phyloP scores from a whole-genome alignment of 257 asterid species.

The Penstemon davidsonii region DNA sequence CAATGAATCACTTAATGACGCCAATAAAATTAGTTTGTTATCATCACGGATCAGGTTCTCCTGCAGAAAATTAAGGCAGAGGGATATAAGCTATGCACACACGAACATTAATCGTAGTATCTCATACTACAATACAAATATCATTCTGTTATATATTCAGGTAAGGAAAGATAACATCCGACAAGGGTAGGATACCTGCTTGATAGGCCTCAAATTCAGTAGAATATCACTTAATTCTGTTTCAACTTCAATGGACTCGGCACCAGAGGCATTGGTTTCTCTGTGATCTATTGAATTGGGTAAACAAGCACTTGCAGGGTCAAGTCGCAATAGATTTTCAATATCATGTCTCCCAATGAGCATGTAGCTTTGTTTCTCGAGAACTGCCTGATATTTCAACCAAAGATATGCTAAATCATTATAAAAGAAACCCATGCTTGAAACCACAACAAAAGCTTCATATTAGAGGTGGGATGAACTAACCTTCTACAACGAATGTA shows the following conservation, averaged over 20 bases:
- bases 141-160: not conserved
- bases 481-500: slow-evolving; percentile 18
- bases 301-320: slow-evolving; percentile 80
- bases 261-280: slow-evolving; percentile 54
- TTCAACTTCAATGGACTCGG: slow-evolving; percentile 61
- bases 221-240: slow-evolving; percentile 68
- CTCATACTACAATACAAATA: not conserved
- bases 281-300: slow-evolving; percentile 56
- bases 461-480: slow-evolving; percentile 2
- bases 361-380: slow-evolving; percentile 99
- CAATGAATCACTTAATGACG: slow-evolving; percentile 95
- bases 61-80: slow-evolving; percentile 45
- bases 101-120: not conserved
- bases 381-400: slow-evolving; percentile 82
- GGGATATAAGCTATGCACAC: slow-evolving; percentile 16
- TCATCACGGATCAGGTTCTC: slow-evolving; percentile 96
- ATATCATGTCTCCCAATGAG: slow-evolving; percentile 96
- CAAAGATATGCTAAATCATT: slow-evolving; percentile 16
- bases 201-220: slow-evolving; percentile 84
- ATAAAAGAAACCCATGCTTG: not conserved
- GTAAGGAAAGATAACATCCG: slow-evolving; percentile 19
- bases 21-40: slow-evolving; percentile 84
- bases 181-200: slow-evolving; percentile 60
- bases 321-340: slow-evolving; percentile 83
- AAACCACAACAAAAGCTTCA: slow-evolving; percentile 30